Conservation (phyloP, 441 rosid species). For the Erodium trifolium region DNA sequence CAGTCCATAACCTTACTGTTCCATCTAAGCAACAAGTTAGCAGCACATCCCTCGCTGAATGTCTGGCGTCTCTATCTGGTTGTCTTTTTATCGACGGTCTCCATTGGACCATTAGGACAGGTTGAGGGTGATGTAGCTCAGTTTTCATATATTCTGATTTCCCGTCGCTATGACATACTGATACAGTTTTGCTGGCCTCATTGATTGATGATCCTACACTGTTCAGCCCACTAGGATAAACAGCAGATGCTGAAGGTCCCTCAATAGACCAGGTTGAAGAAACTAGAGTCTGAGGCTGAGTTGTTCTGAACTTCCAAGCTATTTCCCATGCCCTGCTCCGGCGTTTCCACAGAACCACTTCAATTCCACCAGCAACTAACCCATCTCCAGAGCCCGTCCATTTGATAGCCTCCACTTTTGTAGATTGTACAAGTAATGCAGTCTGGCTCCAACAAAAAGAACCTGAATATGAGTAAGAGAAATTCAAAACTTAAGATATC, state of each 20-base stretch:
- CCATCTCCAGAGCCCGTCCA: constrained; percentile 96
- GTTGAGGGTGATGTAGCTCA: constrained; percentile 64
- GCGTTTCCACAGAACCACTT: constrained; percentile 76
- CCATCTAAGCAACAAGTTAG: constrained; percentile 93
- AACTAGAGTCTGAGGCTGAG: constrained; percentile 62
- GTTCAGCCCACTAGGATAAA: constrained; percentile 31
- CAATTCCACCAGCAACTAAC: constrained; percentile 64
- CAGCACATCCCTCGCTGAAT: constrained; percentile 40
- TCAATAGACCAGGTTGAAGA: constrained; percentile 77
- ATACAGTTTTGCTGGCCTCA: constrained; percentile 42
- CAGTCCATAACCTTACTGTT: constrained; percentile 80
- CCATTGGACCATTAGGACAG: constrained; percentile 79
- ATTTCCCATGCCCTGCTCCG: constrained; percentile 75
- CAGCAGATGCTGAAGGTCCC: constrained; percentile 70
- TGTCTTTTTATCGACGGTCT: constrained; percentile 48
- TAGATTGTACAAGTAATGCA: constrained; percentile 61
- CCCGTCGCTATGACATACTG: constrained; percentile 41
- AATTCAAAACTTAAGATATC: constrained; percentile 29
- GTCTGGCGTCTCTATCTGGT: constrained; percentile 26
- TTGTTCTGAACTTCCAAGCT: constrained; percentile 64
- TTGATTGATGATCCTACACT: constrained; percentile 23
- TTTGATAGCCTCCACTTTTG: constrained; percentile 68
- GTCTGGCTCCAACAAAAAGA: constrained; percentile 99
- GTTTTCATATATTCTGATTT: constrained; percentile 35
- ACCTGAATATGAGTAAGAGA: constrained; percentile 80